A percentile compares a stretch with the other conserved stretches of the same genome.
These are phyloP conservation scores for Talaromyces verruculosus DNA, from an alignment of 2,329 filamentous ascomycete species.

Conservation along the genomic window DNA sequence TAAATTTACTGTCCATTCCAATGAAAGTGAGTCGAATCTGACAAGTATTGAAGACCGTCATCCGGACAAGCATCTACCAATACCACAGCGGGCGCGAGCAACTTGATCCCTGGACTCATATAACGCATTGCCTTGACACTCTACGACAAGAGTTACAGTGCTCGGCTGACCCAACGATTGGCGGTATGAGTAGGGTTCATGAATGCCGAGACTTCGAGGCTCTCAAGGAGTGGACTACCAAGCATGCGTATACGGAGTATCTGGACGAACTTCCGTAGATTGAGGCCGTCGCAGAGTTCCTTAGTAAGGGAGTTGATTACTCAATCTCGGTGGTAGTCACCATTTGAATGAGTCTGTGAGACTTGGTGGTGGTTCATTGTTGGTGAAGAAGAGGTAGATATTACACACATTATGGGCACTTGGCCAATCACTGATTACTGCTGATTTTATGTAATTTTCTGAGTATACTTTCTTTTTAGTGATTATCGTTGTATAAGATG, in stretches of 20 bases:
- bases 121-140: background rate
- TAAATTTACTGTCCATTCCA: background rate
- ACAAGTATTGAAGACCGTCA: background rate
- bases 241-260: background rate
- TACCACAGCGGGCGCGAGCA: background rate
- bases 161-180: background rate
- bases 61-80: background rate
- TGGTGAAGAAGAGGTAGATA: background rate
- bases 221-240: background rate
- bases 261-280: background rate
- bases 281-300: background rate
- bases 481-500: background rate
- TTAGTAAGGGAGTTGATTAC: too few species aligned
- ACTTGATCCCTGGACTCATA: background rate
- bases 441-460: background rate
- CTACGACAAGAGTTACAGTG: background rate
- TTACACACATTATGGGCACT: background rate
- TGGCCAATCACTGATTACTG: background rate
- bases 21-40: background rate
- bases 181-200: background rate
- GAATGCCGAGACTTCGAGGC: background rate
- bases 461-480: background rate
- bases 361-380: background rate
- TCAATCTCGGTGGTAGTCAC: too few species aligned
- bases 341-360: background rate